Evolutionary conservation across 2,329 filamentous ascomycete species (phyloP).

Genomic region (Pestalotiopsis sp.): DNA sequence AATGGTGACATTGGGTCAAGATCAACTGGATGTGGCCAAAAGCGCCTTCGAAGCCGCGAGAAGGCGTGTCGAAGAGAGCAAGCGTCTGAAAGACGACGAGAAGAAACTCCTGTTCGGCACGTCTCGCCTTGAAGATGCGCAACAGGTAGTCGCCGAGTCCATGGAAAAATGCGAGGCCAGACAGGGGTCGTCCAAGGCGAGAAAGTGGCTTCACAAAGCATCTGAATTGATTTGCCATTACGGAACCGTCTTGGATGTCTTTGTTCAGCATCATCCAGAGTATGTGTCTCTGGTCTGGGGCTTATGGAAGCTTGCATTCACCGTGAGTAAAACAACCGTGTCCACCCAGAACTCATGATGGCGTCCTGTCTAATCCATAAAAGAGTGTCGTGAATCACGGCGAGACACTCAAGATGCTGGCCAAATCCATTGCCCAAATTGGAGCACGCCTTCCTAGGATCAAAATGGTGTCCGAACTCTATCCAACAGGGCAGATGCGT

Average conservation of each 20-base stretch:
- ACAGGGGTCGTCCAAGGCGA: not conserved
- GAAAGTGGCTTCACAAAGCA: not conserved
- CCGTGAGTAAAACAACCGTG: not conserved
- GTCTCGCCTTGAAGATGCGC: not conserved
- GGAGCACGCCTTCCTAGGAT: not conserved
- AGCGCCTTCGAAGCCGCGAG: not conserved
- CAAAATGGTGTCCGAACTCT: not conserved
- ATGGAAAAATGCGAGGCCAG: not conserved
- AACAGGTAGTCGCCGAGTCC: not conserved
- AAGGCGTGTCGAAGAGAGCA: not conserved
- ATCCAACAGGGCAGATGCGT: not conserved
- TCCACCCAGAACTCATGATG: not conserved
- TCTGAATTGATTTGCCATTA: not conserved
- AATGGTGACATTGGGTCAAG: not conserved
- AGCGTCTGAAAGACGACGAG: not conserved
- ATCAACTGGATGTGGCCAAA: not conserved
- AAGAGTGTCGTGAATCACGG: not conserved
- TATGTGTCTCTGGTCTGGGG: conserved; percentile 13
- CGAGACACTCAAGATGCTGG: not conserved
- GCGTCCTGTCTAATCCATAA: not conserved
- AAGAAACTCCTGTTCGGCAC: not conserved
- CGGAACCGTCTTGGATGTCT: conserved; percentile 5
- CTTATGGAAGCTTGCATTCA: conserved; percentile 12
- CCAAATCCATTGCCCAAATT: not conserved
- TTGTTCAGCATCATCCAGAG: conserved; percentile 14